Base-by-base conservation (phyloP, 805 yeast species). In the Cyberlindnera suaveolens region DNA sequence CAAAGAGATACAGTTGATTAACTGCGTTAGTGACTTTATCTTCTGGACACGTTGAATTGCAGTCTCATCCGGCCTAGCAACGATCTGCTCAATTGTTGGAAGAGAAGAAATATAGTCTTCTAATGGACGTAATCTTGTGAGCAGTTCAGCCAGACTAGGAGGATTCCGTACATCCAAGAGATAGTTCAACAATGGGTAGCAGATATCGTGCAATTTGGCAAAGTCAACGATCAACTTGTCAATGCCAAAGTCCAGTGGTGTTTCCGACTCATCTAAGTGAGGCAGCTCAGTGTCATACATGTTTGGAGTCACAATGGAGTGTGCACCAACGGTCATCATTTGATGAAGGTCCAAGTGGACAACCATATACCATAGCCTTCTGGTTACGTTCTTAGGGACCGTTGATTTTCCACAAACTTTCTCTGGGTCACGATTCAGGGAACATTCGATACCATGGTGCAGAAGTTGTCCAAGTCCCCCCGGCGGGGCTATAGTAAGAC, bases 201-300 rank as follows among this genome's bases (percentile, higher is more conserved):
- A 45, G n/a, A 42, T 32, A 2, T 50, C 48, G 26, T 46, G 40
- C 6, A 50, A 20, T 37, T 50, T 45, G 1, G 46, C 40, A 7
- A 49, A 38, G 11, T 52, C 51, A 14, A 26, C 16, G 19, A 54
- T 42, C 41, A 43, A 41, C 36, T 48, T 42, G 29, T 56, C 52
- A 17, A 52, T 42, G 7, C 41, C 45, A 37, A 52, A 47, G 3
- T 56, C 61, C n/a, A 41, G 17, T 3, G 50, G 52, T 17, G 51
- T 41, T 7, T 43, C 46, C 31, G 54, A 48, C 23, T 53, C 54
- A 36, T 55, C 54, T 32, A 56, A 18, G 32, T 47, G 54, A 4
- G 62, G 62, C 31, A 51, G 47, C 3, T 54, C 53, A 1, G 59
- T 54, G 34, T 58, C 59, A 39, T 50, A 49, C 20, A 45, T 50